Percentiles rank a stretch among this genome's conserved stretches.
Conservation (phyloP, 371 early-diverging fungal genomes). For the Apophysomyces trapeziformis region DNA sequence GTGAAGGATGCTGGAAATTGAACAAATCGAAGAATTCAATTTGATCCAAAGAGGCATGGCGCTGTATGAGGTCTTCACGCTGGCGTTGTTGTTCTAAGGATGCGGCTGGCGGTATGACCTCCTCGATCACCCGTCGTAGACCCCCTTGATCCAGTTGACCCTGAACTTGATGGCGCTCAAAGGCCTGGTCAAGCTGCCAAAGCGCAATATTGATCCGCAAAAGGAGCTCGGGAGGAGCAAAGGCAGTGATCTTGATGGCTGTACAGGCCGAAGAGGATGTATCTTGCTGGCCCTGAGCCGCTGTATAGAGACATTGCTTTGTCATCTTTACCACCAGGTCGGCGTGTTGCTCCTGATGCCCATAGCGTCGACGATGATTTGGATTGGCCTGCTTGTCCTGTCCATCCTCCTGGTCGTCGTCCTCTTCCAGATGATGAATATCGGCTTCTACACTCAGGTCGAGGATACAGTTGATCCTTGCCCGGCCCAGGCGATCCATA, state of each 20-base stretch:
- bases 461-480: constrained; percentile 85
- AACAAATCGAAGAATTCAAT: constrained; percentile 63
- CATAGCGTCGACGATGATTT: constrained; percentile 5
- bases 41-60: constrained; percentile 60
- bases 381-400: too few species aligned
- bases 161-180: constrained; percentile 52
- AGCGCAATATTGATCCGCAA: constrained; percentile 64
- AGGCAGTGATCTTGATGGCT: constrained; percentile 89
- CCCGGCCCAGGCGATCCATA: constrained; percentile 71
- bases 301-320: constrained; percentile 71
- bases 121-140: constrained; percentile 34
- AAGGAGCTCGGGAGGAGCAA: constrained; percentile 73
- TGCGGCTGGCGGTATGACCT: constrained; percentile 39
- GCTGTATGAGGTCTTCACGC: constrained; percentile 42
- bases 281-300: constrained; percentile 53
- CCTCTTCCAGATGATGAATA: constrained; percentile 58
- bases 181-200: constrained; percentile 31
- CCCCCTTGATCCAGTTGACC: constrained; percentile 46
- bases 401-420: too few species aligned
- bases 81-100: constrained; percentile 40
- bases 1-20: constrained; percentile 56
- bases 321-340: constrained; percentile 69
- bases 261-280: constrained; percentile 64
- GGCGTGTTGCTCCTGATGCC: constrained; percentile 52
- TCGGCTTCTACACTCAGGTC: constrained; percentile 93